These are phyloP conservation scores for Pseudotulostoma volvatum DNA, from an alignment of 495 filamentous ascomycete genomes.

Conservation along the genomic window DNA sequence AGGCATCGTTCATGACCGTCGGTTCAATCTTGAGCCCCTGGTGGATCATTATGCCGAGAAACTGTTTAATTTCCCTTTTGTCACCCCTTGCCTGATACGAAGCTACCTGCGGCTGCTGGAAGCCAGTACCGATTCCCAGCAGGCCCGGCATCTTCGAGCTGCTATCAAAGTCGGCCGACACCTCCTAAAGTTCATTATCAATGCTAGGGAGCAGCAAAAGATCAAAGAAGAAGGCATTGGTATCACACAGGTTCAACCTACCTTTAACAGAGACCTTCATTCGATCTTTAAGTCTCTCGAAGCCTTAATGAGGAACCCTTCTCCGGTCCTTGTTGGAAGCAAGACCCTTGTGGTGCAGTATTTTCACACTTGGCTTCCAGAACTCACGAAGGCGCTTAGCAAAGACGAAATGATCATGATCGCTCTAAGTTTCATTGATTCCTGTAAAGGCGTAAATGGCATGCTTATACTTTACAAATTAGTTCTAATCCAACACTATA, in stretches of 20 bases:
- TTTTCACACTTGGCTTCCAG: slow-evolving; percentile 91
- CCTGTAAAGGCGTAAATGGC: slow-evolving; percentile 73
- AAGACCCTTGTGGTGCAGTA: slow-evolving; percentile 93
- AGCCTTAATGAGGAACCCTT: slow-evolving; percentile 68
- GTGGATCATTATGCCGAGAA: slow-evolving; percentile 85
- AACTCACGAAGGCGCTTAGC: slow-evolving; percentile 57
- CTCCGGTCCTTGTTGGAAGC: slow-evolving; percentile 75
- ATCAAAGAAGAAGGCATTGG: slow-evolving; percentile 80
- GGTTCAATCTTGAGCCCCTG: slow-evolving; percentile 79
- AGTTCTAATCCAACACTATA: slow-evolving; percentile 79
- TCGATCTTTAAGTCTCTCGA: slow-evolving; percentile 82
- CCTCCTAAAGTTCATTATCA: slow-evolving; percentile 88
- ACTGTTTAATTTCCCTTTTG: slow-evolving; percentile 85
- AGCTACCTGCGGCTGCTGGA: slow-evolving; percentile 71
- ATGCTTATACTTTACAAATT: slow-evolving; percentile 92
- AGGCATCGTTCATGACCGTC: slow-evolving; percentile 82
- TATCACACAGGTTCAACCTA: slow-evolving; percentile 56
- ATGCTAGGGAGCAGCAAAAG: slow-evolving; percentile 72
- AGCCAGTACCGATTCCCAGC: slow-evolving; percentile 61
- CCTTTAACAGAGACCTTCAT: slow-evolving; percentile 70
- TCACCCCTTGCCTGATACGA: slow-evolving; percentile 75
- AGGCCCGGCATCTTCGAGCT: slow-evolving; percentile 67
- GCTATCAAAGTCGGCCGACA: slow-evolving; percentile 91
- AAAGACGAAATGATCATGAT: slow-evolving; percentile 80
- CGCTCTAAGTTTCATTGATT: slow-evolving; percentile 84